These are phyloP conservation scores for Scytalidium sp. DNA, from an alignment of 2,329 filamentous ascomycete species.

Conservation along the genomic window DNA sequence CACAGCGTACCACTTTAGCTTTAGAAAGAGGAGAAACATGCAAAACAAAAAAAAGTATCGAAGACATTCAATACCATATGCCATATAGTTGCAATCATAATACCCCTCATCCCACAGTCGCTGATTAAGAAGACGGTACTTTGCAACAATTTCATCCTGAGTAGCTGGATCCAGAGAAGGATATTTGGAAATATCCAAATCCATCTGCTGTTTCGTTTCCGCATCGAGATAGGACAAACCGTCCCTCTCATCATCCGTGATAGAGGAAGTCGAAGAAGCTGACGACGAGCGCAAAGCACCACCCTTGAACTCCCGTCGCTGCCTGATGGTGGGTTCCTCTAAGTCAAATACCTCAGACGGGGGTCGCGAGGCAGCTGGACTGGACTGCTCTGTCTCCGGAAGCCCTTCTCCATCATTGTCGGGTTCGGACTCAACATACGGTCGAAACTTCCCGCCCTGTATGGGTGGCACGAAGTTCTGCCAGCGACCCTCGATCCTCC, in stretches of 20 bases:
- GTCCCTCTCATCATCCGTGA: conserved; percentile 43
- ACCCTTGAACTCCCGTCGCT: conserved; percentile 12
- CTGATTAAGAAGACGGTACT: conserved; percentile 76
- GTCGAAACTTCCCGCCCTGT: conserved; percentile 77
- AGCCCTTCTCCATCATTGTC: conserved; percentile 35
- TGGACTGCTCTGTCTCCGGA: conserved; percentile 22
- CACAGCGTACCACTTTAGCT: conserved; percentile 61
- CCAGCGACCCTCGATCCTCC: conserved; percentile 78
- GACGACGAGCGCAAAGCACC: conserved; percentile 40
- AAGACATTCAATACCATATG: conserved; percentile 71
- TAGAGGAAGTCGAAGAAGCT: conserved; percentile 56
- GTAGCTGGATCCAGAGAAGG: conserved; percentile 71
- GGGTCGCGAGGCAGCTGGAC: conserved; percentile 24
- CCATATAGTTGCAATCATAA: conserved; percentile 79
- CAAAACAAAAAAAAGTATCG: conserved; percentile 70
- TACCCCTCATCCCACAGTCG: conserved; percentile 72
- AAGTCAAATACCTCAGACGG: conserved; percentile 30
- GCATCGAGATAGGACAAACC: conserved; percentile 68
- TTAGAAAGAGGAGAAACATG: conserved; percentile 60
- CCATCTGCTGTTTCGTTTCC: conserved; percentile 70
- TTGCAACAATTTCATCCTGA: conserved; percentile 72
- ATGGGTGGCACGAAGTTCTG: conserved; percentile 87
- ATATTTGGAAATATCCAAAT: conserved; percentile 75
- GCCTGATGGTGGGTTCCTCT: conserved; percentile 14
- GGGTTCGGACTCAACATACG: conserved; percentile 36